Evolutionary conservation across 169 alveolate species (phyloP).

Genomic region (Babesia ovata): DNA sequence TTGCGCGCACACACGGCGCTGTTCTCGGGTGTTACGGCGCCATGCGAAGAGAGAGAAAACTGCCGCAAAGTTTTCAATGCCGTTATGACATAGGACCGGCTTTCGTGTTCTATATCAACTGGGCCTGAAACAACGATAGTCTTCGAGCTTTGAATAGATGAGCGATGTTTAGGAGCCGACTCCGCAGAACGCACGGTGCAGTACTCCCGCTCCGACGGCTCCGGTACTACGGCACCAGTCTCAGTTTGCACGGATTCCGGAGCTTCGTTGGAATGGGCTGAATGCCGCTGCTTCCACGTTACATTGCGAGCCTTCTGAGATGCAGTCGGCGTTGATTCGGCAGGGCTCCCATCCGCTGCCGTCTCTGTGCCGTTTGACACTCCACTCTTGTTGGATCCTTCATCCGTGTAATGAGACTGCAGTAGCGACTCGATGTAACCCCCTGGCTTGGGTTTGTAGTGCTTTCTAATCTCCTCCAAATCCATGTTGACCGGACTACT

Average conservation of each 20-base stretch:
- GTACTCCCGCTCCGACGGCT: not conserved
- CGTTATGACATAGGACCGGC: not conserved
- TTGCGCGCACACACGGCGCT: not conserved
- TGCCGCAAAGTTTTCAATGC: constrained; percentile 19
- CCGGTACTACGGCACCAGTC: not conserved
- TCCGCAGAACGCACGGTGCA: not conserved
- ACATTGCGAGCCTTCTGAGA: not conserved
- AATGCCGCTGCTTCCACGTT: not conserved
- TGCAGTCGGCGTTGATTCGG: not conserved
- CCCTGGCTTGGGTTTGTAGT: constrained; percentile 12
- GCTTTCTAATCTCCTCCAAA: constrained; percentile 23
- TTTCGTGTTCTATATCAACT: not conserved
- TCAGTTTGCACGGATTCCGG: not conserved
- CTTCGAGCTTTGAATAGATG: not conserved
- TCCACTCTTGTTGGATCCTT: not conserved
- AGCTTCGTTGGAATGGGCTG: not conserved
- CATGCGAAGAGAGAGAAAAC: constrained; percentile 3
- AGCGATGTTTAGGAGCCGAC: not conserved
- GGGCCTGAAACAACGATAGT: not conserved
- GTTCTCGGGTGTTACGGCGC: not conserved
- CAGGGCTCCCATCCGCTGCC: not conserved
- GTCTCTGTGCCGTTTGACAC: not conserved
- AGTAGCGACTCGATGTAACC: constrained; percentile 10
- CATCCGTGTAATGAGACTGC: not conserved
- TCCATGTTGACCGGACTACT: not conserved